Evolutionary conservation across 306 rosid species (phyloP).

Genomic region (Trifolium repens): DNA sequence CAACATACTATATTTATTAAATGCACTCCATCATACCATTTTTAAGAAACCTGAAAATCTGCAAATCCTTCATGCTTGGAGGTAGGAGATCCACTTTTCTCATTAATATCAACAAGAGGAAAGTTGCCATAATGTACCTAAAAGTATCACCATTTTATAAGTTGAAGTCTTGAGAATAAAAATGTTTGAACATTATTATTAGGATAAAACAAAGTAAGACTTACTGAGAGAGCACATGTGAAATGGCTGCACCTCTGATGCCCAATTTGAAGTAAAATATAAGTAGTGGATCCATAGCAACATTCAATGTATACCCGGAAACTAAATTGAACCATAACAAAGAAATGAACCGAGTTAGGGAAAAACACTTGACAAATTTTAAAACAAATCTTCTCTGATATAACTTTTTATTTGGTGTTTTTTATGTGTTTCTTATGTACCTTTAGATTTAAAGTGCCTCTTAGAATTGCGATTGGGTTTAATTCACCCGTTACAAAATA

Average conservation of each 20-base stretch:
- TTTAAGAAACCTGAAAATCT: conserved; percentile 77
- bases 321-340: conserved; percentile 50
- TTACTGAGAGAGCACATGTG: conserved; percentile 96
- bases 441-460: neutral
- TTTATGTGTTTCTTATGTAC: neutral
- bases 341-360: neutral
- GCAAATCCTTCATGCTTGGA: conserved; percentile 78
- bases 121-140: conserved; percentile 80
- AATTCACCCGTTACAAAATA: too few relatives aligned
- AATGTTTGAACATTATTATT: conserved; percentile 14
- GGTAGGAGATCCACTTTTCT: conserved; percentile 73
- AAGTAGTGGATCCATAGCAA: conserved; percentile 78
- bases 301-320: conserved; percentile 68
- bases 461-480: neutral
- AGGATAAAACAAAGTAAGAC: conserved; percentile 36
- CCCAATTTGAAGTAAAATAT: conserved; percentile 77
- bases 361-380: conserved; percentile 1
- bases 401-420: neutral
- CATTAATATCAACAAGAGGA: conserved; percentile 62
- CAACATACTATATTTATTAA: neutral
- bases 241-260: conserved; percentile 90
- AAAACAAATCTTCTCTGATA: neutral
- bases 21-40: conserved; percentile 56
- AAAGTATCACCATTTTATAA: conserved; percentile 33
- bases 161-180: neutral